Evolutionary conservation across 306 rosid species (phyloP), one percentile per base, ranked within the genome.

Genomic region (Sicyos edulis): DNA sequence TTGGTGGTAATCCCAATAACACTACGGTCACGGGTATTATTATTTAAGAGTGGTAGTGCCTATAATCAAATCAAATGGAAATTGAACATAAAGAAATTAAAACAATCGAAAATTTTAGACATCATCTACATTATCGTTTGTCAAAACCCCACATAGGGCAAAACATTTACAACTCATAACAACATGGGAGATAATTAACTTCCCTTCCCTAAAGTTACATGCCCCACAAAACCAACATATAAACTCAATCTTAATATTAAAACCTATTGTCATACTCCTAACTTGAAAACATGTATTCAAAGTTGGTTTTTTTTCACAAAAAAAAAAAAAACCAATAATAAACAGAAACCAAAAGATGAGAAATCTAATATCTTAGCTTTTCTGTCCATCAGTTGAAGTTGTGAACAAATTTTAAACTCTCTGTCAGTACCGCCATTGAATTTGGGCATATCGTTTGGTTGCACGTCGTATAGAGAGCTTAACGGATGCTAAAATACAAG

Each of bases 91-190:
- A 20, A 40, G 42, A 4, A 21, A 22, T 58, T 12, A 14, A 26
- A 12, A n/a, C 64, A 22, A 58, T 20, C 7, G 61, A 56, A 62
- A 62, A 62, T 62, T 62, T 62, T n/a, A n/a, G n/a, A n/a, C n/a
- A n/a, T n/a, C 29, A 1, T 26, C 29, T 1, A 26, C 29, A 26
- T 26, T 26, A 26, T 26, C 29, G 29, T 26, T 26, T 50, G 63
- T 52, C 63, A 71, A 29, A 71, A 32, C 63, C 75, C 62, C 64
- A 54, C 61, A 71, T 6, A 32, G 44, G 50, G 44, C 17, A 21
- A 37, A 71, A 34, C 75, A 72, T 72, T 55, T 72, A 72, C 72
- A 68, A 14, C 60, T 72, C 40, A 72, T 56, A 47, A 68, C 72
- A 50, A 44, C 21, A 68, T 49, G 40, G 53, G 42, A 68, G 57